Percentiles rank a stretch among this genome's conserved stretches.
Evolutionary conservation across 805 yeast genomes (phyloP).

Genomic region (Kodamaea hsintzibuensis): DNA sequence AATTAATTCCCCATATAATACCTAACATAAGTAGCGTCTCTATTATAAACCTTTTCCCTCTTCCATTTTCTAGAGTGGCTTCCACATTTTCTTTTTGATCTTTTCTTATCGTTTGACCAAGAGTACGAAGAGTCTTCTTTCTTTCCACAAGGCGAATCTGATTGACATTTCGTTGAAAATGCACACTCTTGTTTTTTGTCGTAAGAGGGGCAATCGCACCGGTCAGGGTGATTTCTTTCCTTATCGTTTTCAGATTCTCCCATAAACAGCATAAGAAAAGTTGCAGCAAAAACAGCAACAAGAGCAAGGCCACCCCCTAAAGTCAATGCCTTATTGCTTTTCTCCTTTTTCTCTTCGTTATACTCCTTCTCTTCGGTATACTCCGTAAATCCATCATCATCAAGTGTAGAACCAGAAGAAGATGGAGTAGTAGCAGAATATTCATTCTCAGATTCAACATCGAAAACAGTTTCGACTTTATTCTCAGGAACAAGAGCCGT

Average conservation of each 20-base stretch:
- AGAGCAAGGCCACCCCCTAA: not conserved
- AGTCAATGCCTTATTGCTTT: not conserved
- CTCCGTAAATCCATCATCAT: not conserved
- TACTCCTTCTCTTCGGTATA: not conserved
- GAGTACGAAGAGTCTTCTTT: not conserved
- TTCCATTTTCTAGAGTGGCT: not conserved
- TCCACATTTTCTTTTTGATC: not conserved
- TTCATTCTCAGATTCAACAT: not conserved
- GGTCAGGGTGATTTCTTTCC: not conserved
- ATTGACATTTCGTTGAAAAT: not conserved
- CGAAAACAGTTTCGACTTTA: not conserved
- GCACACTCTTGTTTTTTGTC: not conserved
- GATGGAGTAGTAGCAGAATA: not conserved
- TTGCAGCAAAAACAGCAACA: not conserved
- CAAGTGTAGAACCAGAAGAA: not conserved
- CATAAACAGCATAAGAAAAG: not conserved
- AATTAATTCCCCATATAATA: not conserved
- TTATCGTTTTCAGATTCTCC: not conserved
- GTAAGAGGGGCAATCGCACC: not conserved
- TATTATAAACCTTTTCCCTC: not conserved
- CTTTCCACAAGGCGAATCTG: not conserved
- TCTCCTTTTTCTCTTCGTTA: not conserved
- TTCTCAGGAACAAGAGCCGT: not conserved
- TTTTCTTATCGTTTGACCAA: not conserved
- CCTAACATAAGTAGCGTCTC: not conserved